phyloP scores from a whole-genome alignment of 306 rosid genomes.

The Citrullus colocynthis region DNA sequence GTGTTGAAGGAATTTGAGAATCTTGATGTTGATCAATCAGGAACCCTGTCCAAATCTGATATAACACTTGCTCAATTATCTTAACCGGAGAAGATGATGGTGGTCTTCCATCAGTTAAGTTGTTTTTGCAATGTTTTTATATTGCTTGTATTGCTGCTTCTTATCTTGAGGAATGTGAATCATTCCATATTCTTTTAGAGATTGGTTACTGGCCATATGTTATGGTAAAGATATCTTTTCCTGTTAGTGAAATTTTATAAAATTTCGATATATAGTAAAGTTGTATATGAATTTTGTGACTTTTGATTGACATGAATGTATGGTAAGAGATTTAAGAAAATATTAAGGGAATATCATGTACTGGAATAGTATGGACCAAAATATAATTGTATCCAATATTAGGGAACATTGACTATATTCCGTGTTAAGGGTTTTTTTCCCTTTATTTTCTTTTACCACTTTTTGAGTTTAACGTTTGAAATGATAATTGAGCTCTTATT shows the following conservation, averaged over 20 bases:
- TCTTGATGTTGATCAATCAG: constrained; percentile 86
- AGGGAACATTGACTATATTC: too few species aligned
- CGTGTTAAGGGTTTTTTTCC: too few species aligned
- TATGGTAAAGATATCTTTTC: not conserved
- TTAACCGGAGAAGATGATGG: constrained; percentile 6
- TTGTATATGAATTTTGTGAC: too few species aligned
- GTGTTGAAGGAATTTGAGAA: constrained; percentile 67
- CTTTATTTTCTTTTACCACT: too few species aligned
- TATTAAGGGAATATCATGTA: too few species aligned
- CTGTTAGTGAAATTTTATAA: not conserved
- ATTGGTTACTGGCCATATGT: too few species aligned
- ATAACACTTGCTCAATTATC: constrained; percentile 51
- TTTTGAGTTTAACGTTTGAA: too few species aligned
- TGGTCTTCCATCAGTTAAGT: not conserved
- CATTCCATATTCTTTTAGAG: not conserved
- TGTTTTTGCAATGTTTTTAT: not conserved
- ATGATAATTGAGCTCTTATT: too few species aligned
- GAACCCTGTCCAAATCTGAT: constrained; percentile 53
- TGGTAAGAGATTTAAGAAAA: too few species aligned
- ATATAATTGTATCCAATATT: too few species aligned
- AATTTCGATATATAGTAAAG: not conserved
- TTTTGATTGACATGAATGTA: too few species aligned
- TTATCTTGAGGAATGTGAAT: not conserved
- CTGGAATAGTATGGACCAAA: too few species aligned
- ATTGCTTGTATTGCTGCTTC: not conserved